Evolutionary conservation across 495 filamentous ascomycete species (phyloP).

Genomic region (Schizothecium vesticola): DNA sequence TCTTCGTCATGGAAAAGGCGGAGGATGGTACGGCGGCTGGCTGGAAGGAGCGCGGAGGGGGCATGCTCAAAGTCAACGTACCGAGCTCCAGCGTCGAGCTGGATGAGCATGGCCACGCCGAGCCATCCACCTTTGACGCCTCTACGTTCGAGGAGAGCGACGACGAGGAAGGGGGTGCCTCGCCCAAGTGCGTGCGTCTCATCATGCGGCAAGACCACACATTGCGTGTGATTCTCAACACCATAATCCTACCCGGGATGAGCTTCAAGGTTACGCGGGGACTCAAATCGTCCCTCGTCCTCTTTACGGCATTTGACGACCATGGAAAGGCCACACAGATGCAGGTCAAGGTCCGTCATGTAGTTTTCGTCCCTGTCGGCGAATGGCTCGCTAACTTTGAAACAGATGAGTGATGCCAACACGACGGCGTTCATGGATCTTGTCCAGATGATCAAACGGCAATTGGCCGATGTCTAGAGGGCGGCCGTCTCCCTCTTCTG

Average conservation of each 20-base stretch:
- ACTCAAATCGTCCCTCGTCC: slow-evolving; percentile 48
- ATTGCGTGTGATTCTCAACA: slow-evolving; percentile 81
- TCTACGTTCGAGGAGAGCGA: slow-evolving; percentile 43
- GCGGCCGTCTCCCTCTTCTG: not conserved
- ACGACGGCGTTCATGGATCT: slow-evolving; percentile 39
- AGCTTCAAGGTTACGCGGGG: slow-evolving; percentile 64
- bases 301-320: slow-evolving; percentile 54
- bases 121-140: slow-evolving; percentile 43
- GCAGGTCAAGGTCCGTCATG: slow-evolving; percentile 60
- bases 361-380: not conserved
- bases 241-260: slow-evolving; percentile 66
- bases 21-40: slow-evolving; percentile 14
- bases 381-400: slow-evolving; percentile 6
- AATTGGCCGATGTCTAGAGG: slow-evolving; percentile 26
- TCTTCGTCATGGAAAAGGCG: slow-evolving; percentile 66
- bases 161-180: slow-evolving; percentile 29
- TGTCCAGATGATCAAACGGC: slow-evolving; percentile 36
- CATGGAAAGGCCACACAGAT: slow-evolving; percentile 52
- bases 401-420: slow-evolving; percentile 41
- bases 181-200: slow-evolving; percentile 50
- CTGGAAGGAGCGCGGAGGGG: slow-evolving; percentile 84
- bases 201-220: slow-evolving; percentile 86
- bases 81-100: slow-evolving; percentile 42
- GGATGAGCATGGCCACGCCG: slow-evolving; percentile 41
- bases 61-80: slow-evolving; percentile 79